Evolutionary conservation across 2,329 filamentous ascomycete genomes (phyloP), one percentile per base, ranked within the genome.

Genomic region (Bipolaris victoriae): DNA sequence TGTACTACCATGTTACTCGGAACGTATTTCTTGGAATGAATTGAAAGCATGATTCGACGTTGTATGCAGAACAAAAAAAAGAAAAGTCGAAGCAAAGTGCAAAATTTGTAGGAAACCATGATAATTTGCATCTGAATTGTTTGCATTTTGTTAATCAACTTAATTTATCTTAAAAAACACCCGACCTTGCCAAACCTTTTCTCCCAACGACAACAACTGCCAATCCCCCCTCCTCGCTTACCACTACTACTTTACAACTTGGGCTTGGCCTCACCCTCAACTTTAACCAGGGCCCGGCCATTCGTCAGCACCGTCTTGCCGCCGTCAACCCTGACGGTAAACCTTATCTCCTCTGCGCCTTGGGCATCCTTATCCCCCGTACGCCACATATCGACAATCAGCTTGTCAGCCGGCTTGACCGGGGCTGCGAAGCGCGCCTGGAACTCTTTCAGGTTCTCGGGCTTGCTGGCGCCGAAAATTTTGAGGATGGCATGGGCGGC

Each of bases 251-350:
- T 16, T 16, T 76, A 78, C 68, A 78, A 57, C 62, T 77, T 78
- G 16, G 71, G 69, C 67, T 76, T 76, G 36, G 61, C 66, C 45
- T 77, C 74, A 7, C 16, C 83, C 49, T 83, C 83, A 57, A 86
- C 80, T 83, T 85, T 91, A 71, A 97, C 85, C 73, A 94, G 76
- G 24, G 91, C 91, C 56, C 92, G 83, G 4, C 93, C 93, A 76
- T 97, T 97, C 78, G 88, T 95, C 77, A 97, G 80, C 60, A 91
- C 91, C 16, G 92, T 87, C 83, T 95, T 96, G 31, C 90, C 91
- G 31, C 88, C 87, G 67, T 89, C 89, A 24, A 96, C 88, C 74
- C 86, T 85, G 1, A 90, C 91, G 52, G 88, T 82, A 72, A 97
- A 97, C 45, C 91, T 83, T 49, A 97, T 80, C 76, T 97, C 92